These are phyloP conservation scores for Xylaria arbuscula DNA, from an alignment of 2,329 filamentous ascomycete species.

Conservation along the genomic window DNA sequence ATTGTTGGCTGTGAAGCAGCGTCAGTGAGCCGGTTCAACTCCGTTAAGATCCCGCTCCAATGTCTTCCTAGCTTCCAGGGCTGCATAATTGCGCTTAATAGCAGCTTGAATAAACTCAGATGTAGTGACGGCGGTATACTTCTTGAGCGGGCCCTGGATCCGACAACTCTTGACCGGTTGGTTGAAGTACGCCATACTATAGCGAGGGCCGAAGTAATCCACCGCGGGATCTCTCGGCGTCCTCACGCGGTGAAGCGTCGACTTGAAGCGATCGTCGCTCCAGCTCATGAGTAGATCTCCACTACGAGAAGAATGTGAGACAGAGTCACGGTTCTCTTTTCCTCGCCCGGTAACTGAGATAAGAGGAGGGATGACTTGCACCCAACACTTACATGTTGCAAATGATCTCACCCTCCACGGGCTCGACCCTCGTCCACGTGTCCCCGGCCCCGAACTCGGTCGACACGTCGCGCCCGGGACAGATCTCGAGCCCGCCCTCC, in stretches of 20 bases:
- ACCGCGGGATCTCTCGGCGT: conserved; percentile 64
- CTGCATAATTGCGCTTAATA: conserved; percentile 66
- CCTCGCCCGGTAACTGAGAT: not conserved
- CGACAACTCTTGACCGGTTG: conserved; percentile 68
- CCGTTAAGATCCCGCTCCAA: conserved; percentile 30
- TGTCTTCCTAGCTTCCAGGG: conserved; percentile 61
- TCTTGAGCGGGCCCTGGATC: conserved; percentile 70
- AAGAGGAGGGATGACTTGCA: not conserved
- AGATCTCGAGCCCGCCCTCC: conserved; percentile 72
- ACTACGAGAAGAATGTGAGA: conserved; percentile 39
- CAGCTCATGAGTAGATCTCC: conserved; percentile 75
- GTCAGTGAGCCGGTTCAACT: conserved; percentile 10
- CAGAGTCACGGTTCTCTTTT: not conserved
- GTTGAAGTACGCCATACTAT: conserved; percentile 75
- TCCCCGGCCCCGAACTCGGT: conserved; percentile 70
- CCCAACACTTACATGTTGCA: conserved; percentile 66
- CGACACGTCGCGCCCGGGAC: conserved; percentile 69
- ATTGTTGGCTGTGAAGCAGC: conserved; percentile 20
- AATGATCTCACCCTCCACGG: conserved; percentile 64
- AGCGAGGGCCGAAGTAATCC: conserved; percentile 69
- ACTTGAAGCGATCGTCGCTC: conserved; percentile 75
- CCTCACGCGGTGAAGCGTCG: conserved; percentile 72
- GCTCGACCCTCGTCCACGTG: conserved; percentile 72
- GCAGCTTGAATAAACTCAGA: conserved; percentile 68
- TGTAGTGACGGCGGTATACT: conserved; percentile 70